Evolutionary conservation across 345 rosid genomes (phyloP).

Genomic region (Pseudoturritis turrita): DNA sequence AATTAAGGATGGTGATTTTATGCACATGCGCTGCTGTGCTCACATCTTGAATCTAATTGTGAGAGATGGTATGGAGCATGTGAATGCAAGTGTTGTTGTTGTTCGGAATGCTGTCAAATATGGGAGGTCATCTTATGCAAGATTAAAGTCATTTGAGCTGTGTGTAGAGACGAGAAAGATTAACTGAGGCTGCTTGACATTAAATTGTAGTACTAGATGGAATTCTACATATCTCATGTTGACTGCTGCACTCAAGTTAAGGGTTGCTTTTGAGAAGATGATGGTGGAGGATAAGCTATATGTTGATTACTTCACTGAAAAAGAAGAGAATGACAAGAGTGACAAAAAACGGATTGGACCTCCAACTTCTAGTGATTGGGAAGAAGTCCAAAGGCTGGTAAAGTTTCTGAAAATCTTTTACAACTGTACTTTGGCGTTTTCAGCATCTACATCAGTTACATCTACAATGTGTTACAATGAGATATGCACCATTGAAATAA

Average conservation of each 20-base stretch:
- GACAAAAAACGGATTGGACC: not conserved
- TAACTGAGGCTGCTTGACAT: no score
- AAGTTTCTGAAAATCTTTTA: not conserved
- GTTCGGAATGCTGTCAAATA: no score
- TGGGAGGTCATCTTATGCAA: no score
- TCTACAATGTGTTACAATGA: not conserved
- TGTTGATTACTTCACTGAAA: not conserved
- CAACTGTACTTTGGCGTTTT: not conserved
- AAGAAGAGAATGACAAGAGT: not conserved
- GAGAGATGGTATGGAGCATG: no score
- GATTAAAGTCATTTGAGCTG: no score
- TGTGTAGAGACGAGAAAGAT: no score
- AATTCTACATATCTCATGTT: no score
- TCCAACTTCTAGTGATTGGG: not conserved
- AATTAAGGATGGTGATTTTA: no score
- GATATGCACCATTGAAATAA: not conserved
- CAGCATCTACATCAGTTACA: not conserved
- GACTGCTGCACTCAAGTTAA: not conserved
- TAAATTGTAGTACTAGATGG: no score
- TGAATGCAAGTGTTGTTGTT: no score
- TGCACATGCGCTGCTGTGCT: no score
- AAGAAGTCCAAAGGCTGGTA: not conserved
- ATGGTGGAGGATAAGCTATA: not conserved
- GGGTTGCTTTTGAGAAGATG: not conserved
- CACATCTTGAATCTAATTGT: no score